These are phyloP conservation scores for Penicillium lividum DNA, from an alignment of 495 filamentous ascomycete genomes.

Conservation along the genomic window DNA sequence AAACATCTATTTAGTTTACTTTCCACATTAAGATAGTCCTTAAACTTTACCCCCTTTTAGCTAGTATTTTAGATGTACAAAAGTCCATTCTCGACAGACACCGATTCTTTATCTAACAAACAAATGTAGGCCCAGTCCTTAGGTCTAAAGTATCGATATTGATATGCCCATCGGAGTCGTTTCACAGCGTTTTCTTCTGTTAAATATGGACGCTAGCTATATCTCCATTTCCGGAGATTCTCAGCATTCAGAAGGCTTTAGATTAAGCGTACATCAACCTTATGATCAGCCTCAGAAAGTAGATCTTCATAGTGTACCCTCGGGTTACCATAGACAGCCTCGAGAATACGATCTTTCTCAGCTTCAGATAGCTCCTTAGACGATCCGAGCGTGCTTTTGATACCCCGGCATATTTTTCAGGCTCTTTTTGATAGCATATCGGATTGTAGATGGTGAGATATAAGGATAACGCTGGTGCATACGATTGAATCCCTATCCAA, in stretches of 20 bases:
- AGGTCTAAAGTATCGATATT: too few relatives aligned
- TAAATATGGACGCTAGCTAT: constrained; percentile 8
- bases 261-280: constrained; percentile 9
- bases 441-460: constrained; percentile 14
- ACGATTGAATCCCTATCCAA: constrained; percentile 18
- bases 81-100: too few relatives aligned
- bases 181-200: constrained; percentile 9
- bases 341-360: background rate
- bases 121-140: too few relatives aligned
- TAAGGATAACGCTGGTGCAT: constrained; percentile 18
- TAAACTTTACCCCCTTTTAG: too few relatives aligned
- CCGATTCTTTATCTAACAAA: too few relatives aligned
- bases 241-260: constrained; percentile 7
- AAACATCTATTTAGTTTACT: constrained; percentile 1
- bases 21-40: too few relatives aligned
- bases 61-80: too few relatives aligned
- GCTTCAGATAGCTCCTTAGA: too few relatives aligned
- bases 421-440: constrained; percentile 20
- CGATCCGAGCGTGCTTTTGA: background rate
- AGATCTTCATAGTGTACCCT: constrained; percentile 8
- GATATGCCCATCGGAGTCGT: constrained; percentile 1
- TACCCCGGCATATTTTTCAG: constrained; percentile 10
- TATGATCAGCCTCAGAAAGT: constrained; percentile 8
- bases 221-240: constrained; percentile 10
- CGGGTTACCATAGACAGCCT: constrained; percentile 10